phyloP scores from a whole-genome alignment of 2,329 filamentous ascomycete species.

The Westerdykella ornata region DNA sequence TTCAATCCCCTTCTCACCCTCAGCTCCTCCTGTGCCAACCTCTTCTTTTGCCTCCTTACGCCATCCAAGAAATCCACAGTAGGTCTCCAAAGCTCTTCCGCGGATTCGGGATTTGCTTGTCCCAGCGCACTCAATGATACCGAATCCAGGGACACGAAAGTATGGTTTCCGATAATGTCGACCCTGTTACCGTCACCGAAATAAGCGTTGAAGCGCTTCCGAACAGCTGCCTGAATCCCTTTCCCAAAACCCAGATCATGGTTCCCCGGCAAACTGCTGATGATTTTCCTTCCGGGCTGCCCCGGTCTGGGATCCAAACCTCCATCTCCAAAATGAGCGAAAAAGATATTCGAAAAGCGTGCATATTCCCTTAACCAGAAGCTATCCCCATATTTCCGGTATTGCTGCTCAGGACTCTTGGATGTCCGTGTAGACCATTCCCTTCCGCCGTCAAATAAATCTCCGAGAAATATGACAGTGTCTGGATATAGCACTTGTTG shows the following conservation, averaged over 20 bases:
- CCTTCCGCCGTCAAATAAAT: slow-evolving; percentile 89
- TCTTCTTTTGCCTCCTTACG: slow-evolving; percentile 59
- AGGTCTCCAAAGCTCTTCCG: slow-evolving; percentile 63
- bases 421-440: slow-evolving; percentile 72
- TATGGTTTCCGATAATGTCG: slow-evolving; percentile 89
- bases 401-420: slow-evolving; percentile 57
- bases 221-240: slow-evolving; percentile 72
- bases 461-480: slow-evolving; percentile 83
- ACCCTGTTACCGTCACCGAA: slow-evolving; percentile 91
- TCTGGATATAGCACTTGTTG: slow-evolving; percentile 74
- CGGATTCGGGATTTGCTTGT: slow-evolving; percentile 46
- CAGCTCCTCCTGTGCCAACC: slow-evolving; percentile 63
- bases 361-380: slow-evolving; percentile 85
- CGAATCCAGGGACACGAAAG: slow-evolving; percentile 83
- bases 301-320: slow-evolving; percentile 51
- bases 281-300: slow-evolving; percentile 65
- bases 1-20: slow-evolving; percentile 56
- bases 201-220: slow-evolving; percentile 75
- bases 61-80: slow-evolving; percentile 67
- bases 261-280: slow-evolving; percentile 84
- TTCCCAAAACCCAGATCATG: slow-evolving; percentile 90
- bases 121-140: slow-evolving; percentile 76
- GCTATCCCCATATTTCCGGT: slow-evolving; percentile 66
- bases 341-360: slow-evolving; percentile 81
- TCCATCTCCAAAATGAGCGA: slow-evolving; percentile 58